Percentiles rank a stretch among this genome's conserved stretches.
Conservation (phyloP, 2,329 filamentous ascomycete genomes). For the Sporothrix pseudoabietina region DNA sequence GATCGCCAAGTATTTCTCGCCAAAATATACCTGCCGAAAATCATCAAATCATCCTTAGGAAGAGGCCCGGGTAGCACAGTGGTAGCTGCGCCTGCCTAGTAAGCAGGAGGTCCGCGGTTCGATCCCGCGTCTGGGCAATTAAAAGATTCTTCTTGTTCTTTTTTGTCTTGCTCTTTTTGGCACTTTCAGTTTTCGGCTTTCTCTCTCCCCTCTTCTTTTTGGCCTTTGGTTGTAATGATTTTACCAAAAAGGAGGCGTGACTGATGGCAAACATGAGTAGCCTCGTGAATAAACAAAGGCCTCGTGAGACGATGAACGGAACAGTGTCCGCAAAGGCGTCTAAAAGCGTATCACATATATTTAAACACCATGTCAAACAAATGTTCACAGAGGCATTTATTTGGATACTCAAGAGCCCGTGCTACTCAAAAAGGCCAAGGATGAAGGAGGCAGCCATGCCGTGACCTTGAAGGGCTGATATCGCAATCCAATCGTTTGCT, state of each 20-base stretch:
- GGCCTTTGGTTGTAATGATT: too few species aligned
- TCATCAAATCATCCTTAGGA: background rate
- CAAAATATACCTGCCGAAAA: background rate
- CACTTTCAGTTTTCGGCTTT: too few species aligned
- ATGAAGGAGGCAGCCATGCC: background rate
- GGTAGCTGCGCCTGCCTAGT: constrained; percentile 34
- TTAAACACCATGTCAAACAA: background rate
- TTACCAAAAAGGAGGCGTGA: background rate
- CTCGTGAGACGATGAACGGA: background rate
- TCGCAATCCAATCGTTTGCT: background rate
- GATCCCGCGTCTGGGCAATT: constrained; percentile 34
- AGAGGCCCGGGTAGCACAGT: constrained; percentile 34
- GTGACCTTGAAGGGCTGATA: background rate
- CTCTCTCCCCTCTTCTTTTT: too few species aligned
- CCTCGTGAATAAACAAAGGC: background rate
- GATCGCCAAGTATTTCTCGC: background rate
- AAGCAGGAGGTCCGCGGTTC: constrained; percentile 35
- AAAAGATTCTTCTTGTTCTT: background rate
- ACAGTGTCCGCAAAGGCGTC: background rate
- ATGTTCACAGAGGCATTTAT: background rate
- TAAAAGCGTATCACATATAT: background rate
- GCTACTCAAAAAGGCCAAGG: background rate
- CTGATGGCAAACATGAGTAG: background rate
- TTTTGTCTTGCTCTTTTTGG: background rate
- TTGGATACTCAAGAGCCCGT: background rate